Evolutionary conservation across 2,329 filamentous ascomycete genomes (phyloP), one percentile per base, ranked within the genome.

Genomic region (Aureobasidium pullulans): DNA sequence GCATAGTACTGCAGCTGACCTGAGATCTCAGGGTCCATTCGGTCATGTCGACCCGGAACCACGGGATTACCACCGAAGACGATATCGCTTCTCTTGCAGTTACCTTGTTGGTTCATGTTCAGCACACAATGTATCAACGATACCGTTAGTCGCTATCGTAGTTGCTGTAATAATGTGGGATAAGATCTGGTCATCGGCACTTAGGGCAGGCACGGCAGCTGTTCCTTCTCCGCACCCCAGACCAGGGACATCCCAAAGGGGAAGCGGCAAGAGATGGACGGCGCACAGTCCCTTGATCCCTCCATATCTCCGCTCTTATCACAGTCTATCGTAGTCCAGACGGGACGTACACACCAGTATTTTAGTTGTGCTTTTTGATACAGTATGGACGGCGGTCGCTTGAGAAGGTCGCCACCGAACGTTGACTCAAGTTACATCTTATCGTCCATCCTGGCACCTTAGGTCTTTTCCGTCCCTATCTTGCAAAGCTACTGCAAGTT

Each of bases 281-380:
- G 37, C 8, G 50, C 50, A 54, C 50, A 54, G 29, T 42, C 50
- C 49, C 37, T 34, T 19, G 8, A 19, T 10, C n/a, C 13, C 40
- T 7, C 40, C 40, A 56, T 54, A 34, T 43, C 52, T 56, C 52
- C 52, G 52, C 52, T 56, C 40, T 44, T 54, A 34, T 43, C 52
- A 44, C 52, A 40, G 52, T 40, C 46, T 56, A 56, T 56, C 52
- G 52, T n/a, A 56, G 50, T 54, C 37, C 37, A 54, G 39, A 54
- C 50, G 37, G 29, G 39, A 42, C 4, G 29, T 54, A 54, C 39
- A 23, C 39, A 34, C 50, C 37, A 19, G 16, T 34, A 13, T 54
- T 31, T 52, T 43, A 34, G 50, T 34, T 54, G 39, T 54, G 39
- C 50, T 54, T 54, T 53, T 54, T 52, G 50, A 13, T 54, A 32